phyloP scores from a whole-genome alignment of 768 basidiomycete species.

The Crepidotus variabilis region DNA sequence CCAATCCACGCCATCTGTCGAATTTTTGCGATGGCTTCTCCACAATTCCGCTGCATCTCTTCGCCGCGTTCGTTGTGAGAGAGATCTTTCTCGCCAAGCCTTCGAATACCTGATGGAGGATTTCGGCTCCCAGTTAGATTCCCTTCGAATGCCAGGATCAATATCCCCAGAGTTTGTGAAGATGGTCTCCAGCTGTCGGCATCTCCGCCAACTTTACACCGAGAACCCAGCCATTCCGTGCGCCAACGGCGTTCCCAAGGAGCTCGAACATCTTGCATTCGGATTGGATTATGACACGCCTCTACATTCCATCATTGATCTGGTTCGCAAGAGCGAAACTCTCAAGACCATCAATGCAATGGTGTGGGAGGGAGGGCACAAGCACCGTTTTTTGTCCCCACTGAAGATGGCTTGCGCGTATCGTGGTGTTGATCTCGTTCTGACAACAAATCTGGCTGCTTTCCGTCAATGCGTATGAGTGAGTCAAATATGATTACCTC shows the following conservation, averaged over 20 bases:
- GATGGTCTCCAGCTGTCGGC: constrained; percentile 43
- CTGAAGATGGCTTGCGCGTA: constrained; percentile 65
- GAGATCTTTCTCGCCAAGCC: constrained; percentile 53
- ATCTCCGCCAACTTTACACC: constrained; percentile 51
- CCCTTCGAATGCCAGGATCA: constrained; percentile 57
- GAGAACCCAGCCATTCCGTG: constrained; percentile 50
- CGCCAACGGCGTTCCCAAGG: constrained; percentile 45
- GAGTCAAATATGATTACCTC: neutral
- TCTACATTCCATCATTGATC: constrained; percentile 51
- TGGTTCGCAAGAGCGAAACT: constrained; percentile 40
- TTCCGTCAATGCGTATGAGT: constrained; percentile 36
- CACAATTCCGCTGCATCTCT: constrained; percentile 50
- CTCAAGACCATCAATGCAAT: constrained; percentile 51
- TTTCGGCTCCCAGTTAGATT: constrained; percentile 46
- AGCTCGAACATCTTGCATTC: constrained; percentile 55
- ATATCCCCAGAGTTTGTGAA: constrained; percentile 41
- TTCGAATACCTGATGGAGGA: constrained; percentile 51
- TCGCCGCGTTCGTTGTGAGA: constrained; percentile 51
- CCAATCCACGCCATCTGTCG: constrained; percentile 56
- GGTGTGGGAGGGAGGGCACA: constrained; percentile 47
- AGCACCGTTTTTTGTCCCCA: constrained; percentile 45
- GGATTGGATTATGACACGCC: constrained; percentile 54
- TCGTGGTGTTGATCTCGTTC: constrained; percentile 51
- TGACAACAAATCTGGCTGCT: constrained; percentile 45
- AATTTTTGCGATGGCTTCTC: constrained; percentile 70